These are phyloP conservation scores for Fusarium sp. DNA, from an alignment of 2,329 filamentous ascomycete species.

Conservation along the genomic window DNA sequence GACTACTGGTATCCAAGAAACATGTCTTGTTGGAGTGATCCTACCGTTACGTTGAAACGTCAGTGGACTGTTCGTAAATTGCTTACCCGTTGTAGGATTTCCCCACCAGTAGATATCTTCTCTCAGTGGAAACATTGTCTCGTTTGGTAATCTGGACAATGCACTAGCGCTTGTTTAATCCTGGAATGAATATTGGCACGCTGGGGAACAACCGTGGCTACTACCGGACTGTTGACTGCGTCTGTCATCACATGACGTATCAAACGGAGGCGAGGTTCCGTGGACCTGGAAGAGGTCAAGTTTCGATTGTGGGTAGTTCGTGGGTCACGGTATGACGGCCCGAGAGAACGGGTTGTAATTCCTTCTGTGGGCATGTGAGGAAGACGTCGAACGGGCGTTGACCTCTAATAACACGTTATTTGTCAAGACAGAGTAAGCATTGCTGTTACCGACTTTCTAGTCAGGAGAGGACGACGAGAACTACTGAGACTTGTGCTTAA, in stretches of 20 bases:
- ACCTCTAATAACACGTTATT: too few species aligned
- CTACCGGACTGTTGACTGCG: not conserved
- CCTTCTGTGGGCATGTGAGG: not conserved
- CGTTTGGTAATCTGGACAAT: not conserved
- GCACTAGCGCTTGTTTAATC: not conserved
- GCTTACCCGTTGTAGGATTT: not conserved
- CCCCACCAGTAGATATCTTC: not conserved
- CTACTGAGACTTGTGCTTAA: not conserved
- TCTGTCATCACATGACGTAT: not conserved
- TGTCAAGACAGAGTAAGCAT: too few species aligned
- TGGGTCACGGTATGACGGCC: slow-evolving; percentile 12
- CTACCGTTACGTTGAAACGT: slow-evolving; percentile 8
- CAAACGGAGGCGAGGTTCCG: slow-evolving; percentile 21
- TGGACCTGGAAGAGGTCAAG: slow-evolving; percentile 19
- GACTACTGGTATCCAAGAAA: not conserved
- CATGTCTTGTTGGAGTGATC: not conserved
- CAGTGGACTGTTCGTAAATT: not conserved
- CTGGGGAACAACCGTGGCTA: slow-evolving; percentile 1
- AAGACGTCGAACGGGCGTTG: not conserved
- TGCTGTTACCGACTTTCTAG: not conserved
- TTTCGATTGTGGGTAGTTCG: slow-evolving; percentile 3
- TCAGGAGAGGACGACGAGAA: not conserved
- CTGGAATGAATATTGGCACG: not conserved
- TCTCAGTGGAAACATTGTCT: not conserved
- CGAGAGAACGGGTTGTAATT: slow-evolving; percentile 1